These are phyloP conservation scores for Setaria viridis DNA, from an alignment of 202 grass and related monocot genomes.

Conservation along the genomic window DNA sequence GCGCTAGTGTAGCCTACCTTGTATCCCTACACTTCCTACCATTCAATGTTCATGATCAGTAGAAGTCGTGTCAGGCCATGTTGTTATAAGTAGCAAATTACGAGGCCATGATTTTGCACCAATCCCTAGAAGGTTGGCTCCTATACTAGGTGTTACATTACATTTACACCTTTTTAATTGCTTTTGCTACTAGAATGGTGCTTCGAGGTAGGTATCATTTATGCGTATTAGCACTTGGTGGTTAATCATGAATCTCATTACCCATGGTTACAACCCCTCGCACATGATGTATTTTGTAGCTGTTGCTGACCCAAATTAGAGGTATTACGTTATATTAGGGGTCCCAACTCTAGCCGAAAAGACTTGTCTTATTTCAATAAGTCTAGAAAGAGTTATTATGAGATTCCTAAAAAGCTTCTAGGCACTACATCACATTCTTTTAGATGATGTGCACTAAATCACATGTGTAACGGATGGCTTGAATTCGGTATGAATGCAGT, in stretches of 20 bases:
- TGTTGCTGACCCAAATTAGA: background rate
- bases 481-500: too few relatives aligned
- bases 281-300: background rate
- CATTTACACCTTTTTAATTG: background rate
- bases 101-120: background rate
- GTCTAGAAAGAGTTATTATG: too few relatives aligned
- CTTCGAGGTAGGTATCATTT: background rate
- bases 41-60: background rate
- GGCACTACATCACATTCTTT: too few relatives aligned
- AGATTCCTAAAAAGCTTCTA: too few relatives aligned
- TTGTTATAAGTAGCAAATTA: background rate
- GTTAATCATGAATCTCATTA: background rate
- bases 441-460: too few relatives aligned
- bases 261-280: too few relatives aligned
- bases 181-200: background rate
- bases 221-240: background rate
- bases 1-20: too few relatives aligned
- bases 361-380: too few relatives aligned
- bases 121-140: background rate
- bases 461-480: too few relatives aligned
- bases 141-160: background rate
- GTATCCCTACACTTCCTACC: background rate
- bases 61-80: background rate
- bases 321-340: too few relatives aligned
- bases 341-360: too few relatives aligned